Conservation (phyloP, 2,329 filamentous ascomycete species). For the Aspergillus sergii region DNA sequence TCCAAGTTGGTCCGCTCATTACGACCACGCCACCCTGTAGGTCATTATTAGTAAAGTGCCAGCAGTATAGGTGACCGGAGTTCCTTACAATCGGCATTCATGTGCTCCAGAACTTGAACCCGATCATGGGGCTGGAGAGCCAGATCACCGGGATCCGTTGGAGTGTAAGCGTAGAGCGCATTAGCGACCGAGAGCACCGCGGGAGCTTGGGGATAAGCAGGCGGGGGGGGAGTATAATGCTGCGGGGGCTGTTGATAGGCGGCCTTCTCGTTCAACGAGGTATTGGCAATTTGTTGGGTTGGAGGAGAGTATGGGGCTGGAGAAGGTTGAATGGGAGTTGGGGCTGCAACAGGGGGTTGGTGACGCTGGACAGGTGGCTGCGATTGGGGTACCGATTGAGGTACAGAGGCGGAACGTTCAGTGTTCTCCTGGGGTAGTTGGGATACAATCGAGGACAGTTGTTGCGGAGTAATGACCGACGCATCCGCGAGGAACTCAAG, state of each 20-base stretch:
- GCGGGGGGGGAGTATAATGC: slow-evolving; percentile 54
- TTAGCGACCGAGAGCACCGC: slow-evolving; percentile 71
- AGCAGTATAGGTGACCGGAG: neutral
- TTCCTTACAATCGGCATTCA: slow-evolving; percentile 81
- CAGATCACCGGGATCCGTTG: slow-evolving; percentile 79
- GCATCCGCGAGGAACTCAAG: slow-evolving; percentile 86
- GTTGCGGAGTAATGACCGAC: slow-evolving; percentile 72
- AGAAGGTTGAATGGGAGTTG: slow-evolving; percentile 30
- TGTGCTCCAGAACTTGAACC: slow-evolving; percentile 82
- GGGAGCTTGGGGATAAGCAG: slow-evolving; percentile 53
- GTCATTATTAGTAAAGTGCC: slow-evolving; percentile 16
- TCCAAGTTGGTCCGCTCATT: slow-evolving; percentile 81
- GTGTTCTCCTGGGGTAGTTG: slow-evolving; percentile 65
- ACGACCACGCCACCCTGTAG: slow-evolving; percentile 72
- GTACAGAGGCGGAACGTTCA: slow-evolving; percentile 21
- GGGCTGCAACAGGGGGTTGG: slow-evolving; percentile 22
- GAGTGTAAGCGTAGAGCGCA: slow-evolving; percentile 82
- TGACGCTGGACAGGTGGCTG: slow-evolving; percentile 31
- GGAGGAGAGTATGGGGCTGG: slow-evolving; percentile 42
- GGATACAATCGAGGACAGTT: slow-evolving; percentile 73
- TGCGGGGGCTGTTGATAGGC: slow-evolving; percentile 33
- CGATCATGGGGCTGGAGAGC: slow-evolving; percentile 78
- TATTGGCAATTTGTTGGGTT: slow-evolving; percentile 41
- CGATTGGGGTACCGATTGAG: slow-evolving; percentile 11
- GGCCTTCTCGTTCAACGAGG: slow-evolving; percentile 46